Evolutionary conservation across 495 filamentous ascomycete genomes (phyloP).

Genomic region (Immersiella caudata): DNA sequence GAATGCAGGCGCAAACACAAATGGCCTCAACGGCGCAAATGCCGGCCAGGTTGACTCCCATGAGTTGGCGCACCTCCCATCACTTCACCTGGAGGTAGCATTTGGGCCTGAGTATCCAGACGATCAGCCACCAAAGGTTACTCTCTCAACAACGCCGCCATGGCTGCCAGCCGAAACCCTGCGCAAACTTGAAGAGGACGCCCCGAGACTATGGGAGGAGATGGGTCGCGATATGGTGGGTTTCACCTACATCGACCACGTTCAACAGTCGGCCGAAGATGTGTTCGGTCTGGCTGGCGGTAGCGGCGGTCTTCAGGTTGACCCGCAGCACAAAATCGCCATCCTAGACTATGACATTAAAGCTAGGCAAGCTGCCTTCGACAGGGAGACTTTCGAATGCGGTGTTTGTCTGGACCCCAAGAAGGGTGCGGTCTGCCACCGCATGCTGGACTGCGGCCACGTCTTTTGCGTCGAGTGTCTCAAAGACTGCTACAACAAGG

Average conservation of each 20-base stretch:
- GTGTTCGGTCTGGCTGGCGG: slow-evolving; percentile 71
- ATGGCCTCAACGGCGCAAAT: slow-evolving; percentile 23
- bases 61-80: slow-evolving; percentile 72
- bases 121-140: slow-evolving; percentile 63
- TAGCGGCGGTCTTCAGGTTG: slow-evolving; percentile 55
- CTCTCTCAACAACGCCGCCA: slow-evolving; percentile 63
- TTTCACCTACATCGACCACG: slow-evolving; percentile 82
- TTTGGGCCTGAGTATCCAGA: slow-evolving; percentile 79
- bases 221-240: slow-evolving; percentile 74
- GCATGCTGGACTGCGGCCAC: slow-evolving; percentile 76
- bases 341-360: slow-evolving; percentile 80
- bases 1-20: not conserved
- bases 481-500: slow-evolving; percentile 84
- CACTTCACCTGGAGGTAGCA: slow-evolving; percentile 66
- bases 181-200: slow-evolving; percentile 62
- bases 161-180: slow-evolving; percentile 70
- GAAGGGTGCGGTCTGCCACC: slow-evolving; percentile 81
- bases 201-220: slow-evolving; percentile 75
- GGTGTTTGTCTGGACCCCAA: slow-evolving; percentile 92
- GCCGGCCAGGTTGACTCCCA: slow-evolving; percentile 54
- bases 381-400: slow-evolving; percentile 85
- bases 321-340: slow-evolving; percentile 64
- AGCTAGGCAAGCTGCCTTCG: slow-evolving; percentile 72
- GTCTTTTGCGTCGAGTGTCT: slow-evolving; percentile 88
- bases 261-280: slow-evolving; percentile 77